These are phyloP conservation scores for Entelexis sorbosivorans DNA, from an alignment of 1,139 yeast species.

Conservation along the genomic window DNA sequence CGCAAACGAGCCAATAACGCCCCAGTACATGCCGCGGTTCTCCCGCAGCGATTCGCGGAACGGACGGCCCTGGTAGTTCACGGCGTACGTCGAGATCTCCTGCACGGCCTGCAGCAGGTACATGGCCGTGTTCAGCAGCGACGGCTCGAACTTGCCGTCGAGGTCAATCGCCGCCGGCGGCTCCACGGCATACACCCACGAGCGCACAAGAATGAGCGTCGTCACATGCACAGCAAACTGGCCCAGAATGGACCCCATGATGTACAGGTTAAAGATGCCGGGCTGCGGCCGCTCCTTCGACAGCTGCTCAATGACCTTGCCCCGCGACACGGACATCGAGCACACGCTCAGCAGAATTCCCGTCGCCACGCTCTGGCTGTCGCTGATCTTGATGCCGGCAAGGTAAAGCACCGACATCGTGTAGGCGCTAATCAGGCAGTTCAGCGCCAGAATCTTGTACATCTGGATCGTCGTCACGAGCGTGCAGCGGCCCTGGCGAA, in stretches of 20 bases:
- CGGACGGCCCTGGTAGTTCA: constrained; percentile 94
- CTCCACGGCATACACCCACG: constrained; percentile 73
- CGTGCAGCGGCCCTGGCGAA: constrained; percentile 98
- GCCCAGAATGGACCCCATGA: constrained; percentile 94
- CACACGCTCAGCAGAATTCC: constrained; percentile 87
- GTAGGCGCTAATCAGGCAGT: constrained; percentile 93
- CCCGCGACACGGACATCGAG: constrained; percentile 89
- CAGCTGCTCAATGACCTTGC: constrained; percentile 77
- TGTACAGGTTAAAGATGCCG: constrained; percentile 86
- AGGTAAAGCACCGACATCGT: constrained; percentile 85
- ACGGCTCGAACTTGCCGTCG: constrained; percentile 80
- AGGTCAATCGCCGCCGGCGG: constrained; percentile 78
- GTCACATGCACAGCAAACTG: constrained; percentile 89
- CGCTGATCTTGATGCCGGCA: constrained; percentile 98
- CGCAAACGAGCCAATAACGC: constrained; percentile 80
- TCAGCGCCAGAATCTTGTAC: constrained; percentile 94
- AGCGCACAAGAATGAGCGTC: constrained; percentile 71
- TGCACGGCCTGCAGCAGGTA: constrained; percentile 88
- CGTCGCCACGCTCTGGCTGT: constrained; percentile 88
- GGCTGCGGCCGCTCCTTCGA: constrained; percentile 96
- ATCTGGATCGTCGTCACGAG: constrained; percentile 94
- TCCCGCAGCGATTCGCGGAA: constrained; percentile 84
- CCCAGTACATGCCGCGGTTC: constrained; percentile 95
- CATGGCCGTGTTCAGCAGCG: constrained; percentile 90
- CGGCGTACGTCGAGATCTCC: constrained; percentile 95